phyloP scores from a whole-genome alignment of 441 rosid species.

The Euphorbia celastroides region DNA sequence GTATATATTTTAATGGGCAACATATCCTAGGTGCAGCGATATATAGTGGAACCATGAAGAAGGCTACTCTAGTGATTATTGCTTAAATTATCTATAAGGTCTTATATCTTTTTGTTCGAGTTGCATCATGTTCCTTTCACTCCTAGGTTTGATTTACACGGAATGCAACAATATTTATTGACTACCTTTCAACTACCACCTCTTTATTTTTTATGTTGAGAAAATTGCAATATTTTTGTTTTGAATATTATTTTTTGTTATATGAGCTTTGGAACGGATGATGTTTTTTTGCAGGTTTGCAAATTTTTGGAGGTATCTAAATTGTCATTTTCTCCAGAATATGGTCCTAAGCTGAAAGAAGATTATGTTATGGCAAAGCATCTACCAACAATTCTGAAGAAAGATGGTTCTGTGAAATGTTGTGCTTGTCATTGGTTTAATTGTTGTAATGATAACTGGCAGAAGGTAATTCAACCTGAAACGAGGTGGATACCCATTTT shows the following conservation, averaged over 20 bases:
- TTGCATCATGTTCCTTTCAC: not conserved
- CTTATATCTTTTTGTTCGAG: not conserved
- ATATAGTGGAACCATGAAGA: not conserved
- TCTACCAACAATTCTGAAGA: slow-evolving; percentile 61
- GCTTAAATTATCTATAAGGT: not conserved
- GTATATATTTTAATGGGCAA: not conserved
- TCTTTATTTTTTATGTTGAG: no score
- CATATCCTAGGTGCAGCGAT: not conserved
- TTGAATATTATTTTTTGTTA: slow-evolving; percentile 12
- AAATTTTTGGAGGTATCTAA: slow-evolving; percentile 97
- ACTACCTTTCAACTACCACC: not conserved
- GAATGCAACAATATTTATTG: not conserved
- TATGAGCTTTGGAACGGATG: slow-evolving; percentile 21
- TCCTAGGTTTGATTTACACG: not conserved
- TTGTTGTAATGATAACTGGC: slow-evolving; percentile 99
- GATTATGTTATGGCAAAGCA: slow-evolving; percentile 92
- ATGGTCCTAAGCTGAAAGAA: slow-evolving; percentile 98
- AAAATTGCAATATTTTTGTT: not conserved
- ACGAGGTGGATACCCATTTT: not conserved
- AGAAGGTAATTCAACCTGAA: slow-evolving; percentile 62
- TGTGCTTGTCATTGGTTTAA: slow-evolving; percentile 68
- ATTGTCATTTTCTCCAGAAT: slow-evolving; percentile 90
- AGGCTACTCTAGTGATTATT: not conserved
- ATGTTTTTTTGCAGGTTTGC: slow-evolving; percentile 72
- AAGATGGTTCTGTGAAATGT: slow-evolving; percentile 62